phyloP scores from a whole-genome alignment of 2,329 filamentous ascomycete genomes.

The Neocatenulostroma microsporum region DNA sequence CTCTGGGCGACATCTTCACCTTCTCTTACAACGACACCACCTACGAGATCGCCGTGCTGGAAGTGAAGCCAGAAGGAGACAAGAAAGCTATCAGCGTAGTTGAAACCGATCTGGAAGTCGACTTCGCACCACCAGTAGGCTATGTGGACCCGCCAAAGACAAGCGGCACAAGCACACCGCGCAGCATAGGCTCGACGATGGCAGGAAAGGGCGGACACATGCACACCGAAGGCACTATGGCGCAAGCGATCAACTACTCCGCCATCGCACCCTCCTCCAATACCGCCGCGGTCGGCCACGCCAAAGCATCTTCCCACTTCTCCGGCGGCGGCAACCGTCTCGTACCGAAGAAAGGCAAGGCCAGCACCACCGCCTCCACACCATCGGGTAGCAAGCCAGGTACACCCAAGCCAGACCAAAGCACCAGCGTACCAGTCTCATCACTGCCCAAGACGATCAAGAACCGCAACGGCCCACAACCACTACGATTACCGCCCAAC shows the following conservation, averaged over 20 bases:
- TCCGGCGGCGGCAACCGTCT: conserved; percentile 71
- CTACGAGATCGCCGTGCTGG: conserved; percentile 87
- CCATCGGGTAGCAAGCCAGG: conserved; percentile 31
- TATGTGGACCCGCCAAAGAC: conserved; percentile 71
- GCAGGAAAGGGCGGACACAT: conserved; percentile 63
- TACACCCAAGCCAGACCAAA: conserved; percentile 51
- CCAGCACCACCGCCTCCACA: conserved; percentile 36
- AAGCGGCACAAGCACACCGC: conserved; percentile 81
- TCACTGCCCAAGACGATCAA: conserved; percentile 34
- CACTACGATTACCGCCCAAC: conserved; percentile 73
- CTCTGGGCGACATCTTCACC: conserved; percentile 88
- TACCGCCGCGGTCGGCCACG: conserved; percentile 54
- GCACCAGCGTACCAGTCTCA: conserved; percentile 38
- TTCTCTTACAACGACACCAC: conserved; percentile 94
- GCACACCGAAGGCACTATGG: conserved; percentile 87
- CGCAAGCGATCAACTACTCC: conserved; percentile 93
- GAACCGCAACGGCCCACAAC: conserved; percentile 71
- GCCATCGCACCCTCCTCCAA: conserved; percentile 74
- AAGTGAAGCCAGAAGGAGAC: conserved; percentile 80
- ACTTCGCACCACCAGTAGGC: conserved; percentile 88
- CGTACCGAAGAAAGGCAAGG: conserved; percentile 74
- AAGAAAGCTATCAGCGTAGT: conserved; percentile 84
- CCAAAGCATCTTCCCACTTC: conserved; percentile 68
- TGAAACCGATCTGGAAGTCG: conserved; percentile 92
- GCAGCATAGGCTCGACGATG: conserved; percentile 46